Evolutionary conservation across 2,329 filamentous ascomycete species (phyloP).

Genomic region (Xylaria sp.): DNA sequence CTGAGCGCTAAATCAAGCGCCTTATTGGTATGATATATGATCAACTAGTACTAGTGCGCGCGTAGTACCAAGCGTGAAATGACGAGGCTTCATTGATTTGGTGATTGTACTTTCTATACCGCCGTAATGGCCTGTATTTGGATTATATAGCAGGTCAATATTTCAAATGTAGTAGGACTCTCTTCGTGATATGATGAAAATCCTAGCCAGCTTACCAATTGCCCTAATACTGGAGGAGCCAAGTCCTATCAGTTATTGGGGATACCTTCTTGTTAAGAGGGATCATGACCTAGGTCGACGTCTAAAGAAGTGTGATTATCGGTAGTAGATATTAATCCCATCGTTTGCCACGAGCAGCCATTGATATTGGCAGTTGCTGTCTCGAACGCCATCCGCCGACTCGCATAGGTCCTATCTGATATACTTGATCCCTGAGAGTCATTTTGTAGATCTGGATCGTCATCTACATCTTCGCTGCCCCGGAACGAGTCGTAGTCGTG

Average conservation of each 20-base stretch:
- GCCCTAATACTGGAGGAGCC: no score
- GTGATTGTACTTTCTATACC: no score
- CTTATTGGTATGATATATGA: not conserved
- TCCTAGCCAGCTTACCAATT: no score
- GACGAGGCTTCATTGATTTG: no score
- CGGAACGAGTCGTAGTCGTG: not conserved
- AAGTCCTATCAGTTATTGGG: no score
- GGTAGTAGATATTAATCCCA: constrained; percentile 54
- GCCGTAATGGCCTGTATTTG: not conserved
- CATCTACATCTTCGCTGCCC: constrained; percentile 35
- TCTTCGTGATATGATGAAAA: not conserved
- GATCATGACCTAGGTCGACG: constrained; percentile 48
- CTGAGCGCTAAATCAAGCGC: not conserved
- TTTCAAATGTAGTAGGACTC: no score
- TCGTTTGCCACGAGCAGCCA: constrained; percentile 37
- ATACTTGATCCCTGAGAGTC: constrained; percentile 50
- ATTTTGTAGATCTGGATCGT: constrained; percentile 35
- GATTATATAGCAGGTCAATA: not conserved
- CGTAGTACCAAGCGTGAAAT: not conserved
- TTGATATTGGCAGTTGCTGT: constrained; percentile 46
- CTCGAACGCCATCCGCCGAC: constrained; percentile 49
- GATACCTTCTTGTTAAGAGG: not conserved
- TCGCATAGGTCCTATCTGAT: constrained; percentile 48
- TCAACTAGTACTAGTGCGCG: not conserved
- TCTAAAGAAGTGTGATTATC: constrained; percentile 54